Evolutionary conservation across 768 basidiomycete genomes (phyloP), one percentile per base, ranked within the genome.

Genomic region (Suillus lakei): DNA sequence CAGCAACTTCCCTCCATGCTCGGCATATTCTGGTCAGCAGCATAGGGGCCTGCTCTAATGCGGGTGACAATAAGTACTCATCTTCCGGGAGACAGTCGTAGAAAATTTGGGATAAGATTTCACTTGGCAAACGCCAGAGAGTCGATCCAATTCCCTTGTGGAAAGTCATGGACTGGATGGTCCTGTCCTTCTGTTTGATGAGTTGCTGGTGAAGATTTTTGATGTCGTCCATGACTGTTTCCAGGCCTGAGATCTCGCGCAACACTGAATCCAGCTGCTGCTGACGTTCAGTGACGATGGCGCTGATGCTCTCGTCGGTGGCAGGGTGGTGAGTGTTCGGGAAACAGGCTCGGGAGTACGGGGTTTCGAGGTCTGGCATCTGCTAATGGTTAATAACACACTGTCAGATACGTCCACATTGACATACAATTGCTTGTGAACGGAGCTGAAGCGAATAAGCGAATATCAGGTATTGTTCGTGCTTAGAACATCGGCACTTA

Each of bases 111-210:
- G n/a, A n/a, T n/a, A n/a, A n/a, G n/a, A n/a, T n/a, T n/a, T n/a
- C n/a, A n/a, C n/a, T 59, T 8, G 85, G 85, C 12, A 86, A 73
- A 15, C 70, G 67, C 59, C 76, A 71, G 64, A 85, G 81, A 39
- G 68, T 67, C 16, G 72, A 72, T 32, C 72, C 44, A 2, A 77
- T 67, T 4, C 73, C 69, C 10, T 44, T 66, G 56, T 77, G 74
- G 2, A 38, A 63, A 3, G 67, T 54, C 64, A 75, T 68, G 15
- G 70, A 73, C 18, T 41, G n/a, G 6, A 55, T 30, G n/a, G 72
- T 61, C 55, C 67, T 65, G 41, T 54, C 6, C 6, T 54, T 64
- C 18, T 64, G 71, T 32, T 71, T 67, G 34, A 64, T 50, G 39
- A 73, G 65, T 2, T 61, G 67, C 26, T 65, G 56, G 41, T 68